Conservation (phyloP, 139 green algal species). For the Zygnema circumcarinatum region DNA sequence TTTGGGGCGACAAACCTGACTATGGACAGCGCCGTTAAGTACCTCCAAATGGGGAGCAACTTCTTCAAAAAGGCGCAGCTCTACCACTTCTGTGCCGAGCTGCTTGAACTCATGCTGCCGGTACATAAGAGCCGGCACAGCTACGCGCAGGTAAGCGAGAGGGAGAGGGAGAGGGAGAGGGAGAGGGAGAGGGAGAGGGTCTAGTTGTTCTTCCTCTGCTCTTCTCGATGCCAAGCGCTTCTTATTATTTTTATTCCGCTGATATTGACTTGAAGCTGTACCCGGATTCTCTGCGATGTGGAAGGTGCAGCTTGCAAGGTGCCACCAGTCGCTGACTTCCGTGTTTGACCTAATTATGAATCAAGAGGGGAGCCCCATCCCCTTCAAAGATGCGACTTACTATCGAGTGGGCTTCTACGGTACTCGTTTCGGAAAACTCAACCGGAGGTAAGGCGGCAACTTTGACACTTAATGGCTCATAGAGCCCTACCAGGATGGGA, state of each 20-base stretch:
- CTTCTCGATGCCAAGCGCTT: no score
- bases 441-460: conserved; percentile 42
- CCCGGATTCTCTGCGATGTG: no score
- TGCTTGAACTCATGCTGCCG: conserved; percentile 49
- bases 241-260: no score
- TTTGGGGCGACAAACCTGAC: conserved; percentile 48
- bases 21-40: conserved; percentile 50
- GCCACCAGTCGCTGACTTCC: conserved; percentile 28
- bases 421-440: conserved; percentile 31
- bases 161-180: background rate
- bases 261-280: no score
- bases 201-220: no score
- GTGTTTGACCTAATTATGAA: conserved; percentile 52
- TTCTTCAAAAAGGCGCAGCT: conserved; percentile 61
- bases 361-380: conserved; percentile 46
- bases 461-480: no score
- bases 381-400: conserved; percentile 53
- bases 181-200: background rate
- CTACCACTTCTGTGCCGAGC: conserved; percentile 50
- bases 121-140: conserved; percentile 39
- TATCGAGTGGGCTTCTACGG: conserved; percentile 62
- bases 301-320: conserved; percentile 53
- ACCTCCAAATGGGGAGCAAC: conserved; percentile 53
- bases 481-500: no score
- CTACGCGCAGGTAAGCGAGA: conserved; percentile 31